A percentile compares a stretch with the other conserved stretches of the same genome.
These are phyloP conservation scores for Polygonum aviculare DNA, from an alignment of 148 eudicot species.

Conservation along the genomic window DNA sequence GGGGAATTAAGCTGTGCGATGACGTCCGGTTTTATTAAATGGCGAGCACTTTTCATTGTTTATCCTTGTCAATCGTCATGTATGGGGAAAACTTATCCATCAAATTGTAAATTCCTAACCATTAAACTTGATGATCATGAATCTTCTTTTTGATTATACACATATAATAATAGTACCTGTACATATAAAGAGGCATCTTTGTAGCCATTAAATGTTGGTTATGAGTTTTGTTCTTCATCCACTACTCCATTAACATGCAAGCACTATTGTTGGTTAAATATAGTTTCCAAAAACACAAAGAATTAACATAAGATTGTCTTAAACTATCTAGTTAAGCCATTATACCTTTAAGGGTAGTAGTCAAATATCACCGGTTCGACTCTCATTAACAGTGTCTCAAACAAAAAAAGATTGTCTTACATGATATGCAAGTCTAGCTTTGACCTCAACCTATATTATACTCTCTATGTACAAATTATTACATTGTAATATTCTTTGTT, in stretches of 20 bases:
- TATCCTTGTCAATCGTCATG: not conserved
- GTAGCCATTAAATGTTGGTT: not conserved
- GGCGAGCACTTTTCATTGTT: not conserved
- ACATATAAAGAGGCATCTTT: not conserved
- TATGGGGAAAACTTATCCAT: not conserved
- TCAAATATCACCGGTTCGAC: too few relatives aligned
- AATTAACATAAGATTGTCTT: too few relatives aligned
- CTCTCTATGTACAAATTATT: too few relatives aligned
- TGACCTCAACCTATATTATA: too few relatives aligned
- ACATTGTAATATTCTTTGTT: too few relatives aligned
- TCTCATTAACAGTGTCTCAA: too few relatives aligned
- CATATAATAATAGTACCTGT: not conserved
- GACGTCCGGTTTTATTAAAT: not conserved
- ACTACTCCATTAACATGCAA: not conserved
- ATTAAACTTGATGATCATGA: not conserved
- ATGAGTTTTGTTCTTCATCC: not conserved
- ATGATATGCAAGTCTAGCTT: too few relatives aligned
- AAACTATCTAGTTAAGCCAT: too few relatives aligned
- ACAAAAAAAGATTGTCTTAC: too few relatives aligned
- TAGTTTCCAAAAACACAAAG: not conserved
- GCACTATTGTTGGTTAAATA: not conserved
- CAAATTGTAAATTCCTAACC: not conserved
- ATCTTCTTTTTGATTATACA: not conserved
- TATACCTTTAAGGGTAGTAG: too few relatives aligned
- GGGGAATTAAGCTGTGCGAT: not conserved